Evolutionary conservation across 371 early-diverging fungal species (phyloP).

Genomic region (Mucor mucedo): DNA sequence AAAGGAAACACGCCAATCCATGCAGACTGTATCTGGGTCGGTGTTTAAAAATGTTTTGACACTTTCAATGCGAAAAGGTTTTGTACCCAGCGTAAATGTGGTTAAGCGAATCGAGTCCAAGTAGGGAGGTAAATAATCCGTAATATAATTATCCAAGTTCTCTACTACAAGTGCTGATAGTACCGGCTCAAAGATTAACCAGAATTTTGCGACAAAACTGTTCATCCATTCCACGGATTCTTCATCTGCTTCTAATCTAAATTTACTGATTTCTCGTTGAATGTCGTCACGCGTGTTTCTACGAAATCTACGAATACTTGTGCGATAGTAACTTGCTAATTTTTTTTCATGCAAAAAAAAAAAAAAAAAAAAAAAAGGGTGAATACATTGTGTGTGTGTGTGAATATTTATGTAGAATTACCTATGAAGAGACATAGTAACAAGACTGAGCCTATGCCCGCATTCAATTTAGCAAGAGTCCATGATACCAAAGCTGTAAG

Average conservation of each 20-base stretch:
- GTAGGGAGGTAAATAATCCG: slow-evolving; percentile 85
- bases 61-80: slow-evolving; percentile 91
- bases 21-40: slow-evolving; percentile 81
- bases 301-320: slow-evolving; percentile 67
- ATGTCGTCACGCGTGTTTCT: slow-evolving; percentile 75
- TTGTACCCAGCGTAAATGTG: slow-evolving; percentile 96
- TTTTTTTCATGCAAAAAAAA: not conserved
- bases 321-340: slow-evolving; percentile 72
- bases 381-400: not conserved
- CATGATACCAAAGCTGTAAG: slow-evolving; percentile 41
- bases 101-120: slow-evolving; percentile 91
- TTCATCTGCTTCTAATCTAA: slow-evolving; percentile 56
- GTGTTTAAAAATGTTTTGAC: slow-evolving; percentile 79
- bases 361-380: too few species aligned
- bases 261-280: slow-evolving; percentile 61
- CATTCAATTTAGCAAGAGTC: slow-evolving; percentile 51
- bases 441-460: slow-evolving; percentile 56
- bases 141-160: slow-evolving; percentile 76
- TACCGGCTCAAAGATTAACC: slow-evolving; percentile 96
- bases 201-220: slow-evolving; percentile 85
- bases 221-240: slow-evolving; percentile 99
- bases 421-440: slow-evolving; percentile 57
- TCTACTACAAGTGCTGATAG: slow-evolving; percentile 82
- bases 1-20: slow-evolving; percentile 94
- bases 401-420: slow-evolving; percentile 22